phyloP scores from a whole-genome alignment of 495 filamentous ascomycete species.

The Talaromyces thailandensis region DNA sequence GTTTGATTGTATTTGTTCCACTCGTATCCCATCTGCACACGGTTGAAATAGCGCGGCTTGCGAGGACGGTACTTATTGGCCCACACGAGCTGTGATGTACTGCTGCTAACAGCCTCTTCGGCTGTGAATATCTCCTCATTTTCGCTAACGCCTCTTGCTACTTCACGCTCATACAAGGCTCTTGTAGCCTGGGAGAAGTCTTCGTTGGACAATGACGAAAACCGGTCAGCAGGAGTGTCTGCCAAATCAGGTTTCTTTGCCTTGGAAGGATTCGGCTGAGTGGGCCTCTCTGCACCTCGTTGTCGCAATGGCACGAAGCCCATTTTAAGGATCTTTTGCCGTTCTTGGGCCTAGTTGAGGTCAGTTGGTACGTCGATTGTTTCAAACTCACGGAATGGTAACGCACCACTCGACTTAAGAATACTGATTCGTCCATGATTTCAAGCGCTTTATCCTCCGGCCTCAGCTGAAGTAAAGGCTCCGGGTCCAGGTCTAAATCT shows the following conservation, averaged over 20 bases:
- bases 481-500: conserved; percentile 47
- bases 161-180: conserved; percentile 85
- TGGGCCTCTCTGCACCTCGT: conserved; percentile 38
- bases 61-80: conserved; percentile 82
- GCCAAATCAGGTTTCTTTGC: conserved; percentile 24
- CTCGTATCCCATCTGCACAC: conserved; percentile 98
- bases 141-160: conserved; percentile 83
- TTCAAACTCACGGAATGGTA: conserved; percentile 1
- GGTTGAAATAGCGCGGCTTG: conserved; percentile 95
- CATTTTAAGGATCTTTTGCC: conserved; percentile 55
- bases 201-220: conserved; percentile 65
- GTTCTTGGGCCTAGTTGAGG: conserved; percentile 42
- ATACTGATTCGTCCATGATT: conserved; percentile 50
- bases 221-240: conserved; percentile 50
- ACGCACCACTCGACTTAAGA: conserved; percentile 50
- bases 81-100: conserved; percentile 65
- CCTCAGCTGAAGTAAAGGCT: conserved; percentile 59
- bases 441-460: conserved; percentile 60
- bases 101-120: conserved; percentile 67
- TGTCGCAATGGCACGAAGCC: conserved; percentile 60
- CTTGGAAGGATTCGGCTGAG: conserved; percentile 22
- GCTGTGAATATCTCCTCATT: conserved; percentile 94
- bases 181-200: conserved; percentile 90
- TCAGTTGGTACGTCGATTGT: conserved; percentile 9
- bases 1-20: conserved; percentile 99